phyloP scores from a whole-genome alignment of 108 stramenopile genomes.

The Pseudonitzschia multiseries region DNA sequence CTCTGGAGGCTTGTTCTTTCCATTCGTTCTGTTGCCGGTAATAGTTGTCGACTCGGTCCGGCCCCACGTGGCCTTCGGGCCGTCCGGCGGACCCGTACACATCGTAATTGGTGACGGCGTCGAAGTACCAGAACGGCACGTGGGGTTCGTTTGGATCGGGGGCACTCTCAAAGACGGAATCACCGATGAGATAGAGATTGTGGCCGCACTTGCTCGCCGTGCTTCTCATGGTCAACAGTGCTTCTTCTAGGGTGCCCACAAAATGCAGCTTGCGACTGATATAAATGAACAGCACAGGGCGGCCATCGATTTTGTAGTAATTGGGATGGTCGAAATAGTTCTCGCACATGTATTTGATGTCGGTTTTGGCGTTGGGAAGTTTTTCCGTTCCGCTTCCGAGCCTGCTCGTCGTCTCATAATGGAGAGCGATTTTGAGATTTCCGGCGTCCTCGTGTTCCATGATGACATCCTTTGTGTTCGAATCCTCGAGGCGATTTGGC shows the following conservation, averaged over 20 bases:
- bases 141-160: constrained; percentile 5
- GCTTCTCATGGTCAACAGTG: constrained; percentile 23
- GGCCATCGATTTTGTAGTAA: constrained; percentile 38
- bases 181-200: constrained; percentile 37
- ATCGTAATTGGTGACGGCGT: constrained; percentile 51
- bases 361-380: constrained; percentile 11
- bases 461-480: constrained; percentile 32
- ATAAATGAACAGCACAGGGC: constrained; percentile 40
- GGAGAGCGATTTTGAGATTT: constrained; percentile 40
- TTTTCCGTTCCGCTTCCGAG: constrained; percentile 15
- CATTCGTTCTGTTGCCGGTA: constrained; percentile 22
- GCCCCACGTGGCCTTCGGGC: constrained; percentile 23
- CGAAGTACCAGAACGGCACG: constrained; percentile 32
- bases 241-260: constrained; percentile 25
- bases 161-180: constrained; percentile 21
- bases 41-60: constrained; percentile 23
- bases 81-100: constrained; percentile 34
- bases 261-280: constrained; percentile 22
- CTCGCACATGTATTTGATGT: constrained; percentile 24
- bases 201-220: constrained; percentile 20
- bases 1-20: constrained; percentile 26
- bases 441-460: constrained; percentile 18
- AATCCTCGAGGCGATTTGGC: constrained; percentile 25
- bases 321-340: constrained; percentile 41
- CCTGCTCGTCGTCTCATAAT: constrained; percentile 41